Base-by-base conservation (phyloP, 176 grass and related monocot genomes). In the Canna indica region DNA sequence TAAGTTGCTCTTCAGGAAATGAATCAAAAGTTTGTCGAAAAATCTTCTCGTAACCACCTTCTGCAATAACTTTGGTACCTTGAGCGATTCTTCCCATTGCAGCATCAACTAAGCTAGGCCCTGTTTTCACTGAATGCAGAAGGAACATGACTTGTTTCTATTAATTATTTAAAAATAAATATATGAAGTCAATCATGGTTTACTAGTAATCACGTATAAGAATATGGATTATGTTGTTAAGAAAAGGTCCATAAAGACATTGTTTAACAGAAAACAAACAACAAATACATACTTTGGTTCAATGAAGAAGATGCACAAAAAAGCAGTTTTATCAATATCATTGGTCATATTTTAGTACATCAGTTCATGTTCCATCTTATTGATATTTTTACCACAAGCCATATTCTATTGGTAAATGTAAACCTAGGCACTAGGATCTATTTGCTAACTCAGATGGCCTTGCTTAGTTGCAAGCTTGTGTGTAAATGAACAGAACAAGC, bases 71-170 rank as follows among this genome's bases (percentile, higher is more conserved):
- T 68, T 88, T 95, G 69, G 85, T 80, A 67, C 87, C 84, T 81
- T 88, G 87, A 31, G 91, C 87, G 76, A 95, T 88, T 80, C 91
- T 88, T 54, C 85, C 87, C 77, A 95, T 84, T 10, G 91, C 82
- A 25, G 82, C 87, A 54, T 91, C 91, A 72, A 76, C 69, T 30
- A 95, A 77, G 74, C 87, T 95, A 1, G 91, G 91, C 56, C 84
- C 87, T 16, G 85, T 95, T 85, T 77, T 83, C 78, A 95, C 87
- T 95, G 75, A 3, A 16, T 16, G 26, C 29, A 83, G 20, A 58
- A 41, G 5, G 10, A 53, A 14, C 42, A 54, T 34, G 27, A 72
- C 4, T 30, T 71, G 6, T 7, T 34, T 22, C 1, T 71, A 34
- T 28, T 71, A 34, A n/a, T 34, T 54, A n/a, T n/a, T n/a, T n/a